Percentiles rank a stretch among this genome's conserved stretches.
These are phyloP conservation scores for Trypanosoma scelopori DNA, from an alignment of 208 protist genomes.

Conservation along the genomic window DNA sequence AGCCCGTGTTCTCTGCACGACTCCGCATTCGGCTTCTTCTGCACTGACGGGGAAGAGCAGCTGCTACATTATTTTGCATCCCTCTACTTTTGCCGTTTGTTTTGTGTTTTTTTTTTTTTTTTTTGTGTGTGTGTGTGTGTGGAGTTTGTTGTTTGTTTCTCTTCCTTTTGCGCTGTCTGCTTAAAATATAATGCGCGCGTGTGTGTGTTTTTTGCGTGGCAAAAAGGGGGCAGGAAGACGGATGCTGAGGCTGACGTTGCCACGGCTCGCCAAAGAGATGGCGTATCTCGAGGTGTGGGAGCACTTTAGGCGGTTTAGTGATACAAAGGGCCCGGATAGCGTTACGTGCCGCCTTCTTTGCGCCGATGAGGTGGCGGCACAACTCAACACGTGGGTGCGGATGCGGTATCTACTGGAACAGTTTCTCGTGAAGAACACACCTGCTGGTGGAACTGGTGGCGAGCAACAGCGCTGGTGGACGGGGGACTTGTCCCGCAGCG, in stretches of 20 bases:
- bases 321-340: slow-evolving; percentile 25
- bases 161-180: too few species aligned
- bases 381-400: slow-evolving; percentile 22
- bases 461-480: slow-evolving; percentile 32
- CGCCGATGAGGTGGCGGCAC: slow-evolving; percentile 24
- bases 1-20: not conserved
- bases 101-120: slow-evolving; percentile 2
- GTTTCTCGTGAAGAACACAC: slow-evolving; percentile 24
- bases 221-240: not conserved
- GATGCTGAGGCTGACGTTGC: slow-evolving; percentile 23
- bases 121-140: not conserved
- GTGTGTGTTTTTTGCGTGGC: not conserved
- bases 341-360: slow-evolving; percentile 30
- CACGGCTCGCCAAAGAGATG: slow-evolving; percentile 20
- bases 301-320: slow-evolving; percentile 34
- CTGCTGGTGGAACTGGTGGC: slow-evolving; percentile 6
- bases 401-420: slow-evolving; percentile 35
- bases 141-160: too few species aligned
- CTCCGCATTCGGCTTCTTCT: not conserved
- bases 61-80: slow-evolving; percentile 1
- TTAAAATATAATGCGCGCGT: too few species aligned
- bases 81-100: not conserved
- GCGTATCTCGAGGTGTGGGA: slow-evolving; percentile 32
- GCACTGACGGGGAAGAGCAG: not conserved
- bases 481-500: slow-evolving; percentile 25